Evolutionary conservation across 345 rosid species (phyloP), one percentile per base, ranked within the genome.

Genomic region (Reutealis trisperma): DNA sequence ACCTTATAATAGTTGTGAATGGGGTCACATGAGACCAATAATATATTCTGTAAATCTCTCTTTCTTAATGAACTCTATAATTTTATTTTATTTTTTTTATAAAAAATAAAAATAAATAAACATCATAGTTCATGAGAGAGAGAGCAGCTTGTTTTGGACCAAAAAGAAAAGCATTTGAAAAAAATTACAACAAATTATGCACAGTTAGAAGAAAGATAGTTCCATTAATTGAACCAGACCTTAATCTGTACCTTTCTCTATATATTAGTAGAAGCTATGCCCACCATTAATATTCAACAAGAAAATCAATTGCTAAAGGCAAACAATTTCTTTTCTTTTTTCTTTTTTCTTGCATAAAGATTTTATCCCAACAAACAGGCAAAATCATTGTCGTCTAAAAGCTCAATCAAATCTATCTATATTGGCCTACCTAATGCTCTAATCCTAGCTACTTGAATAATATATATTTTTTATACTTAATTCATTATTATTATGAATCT

Each of bases 321-420:
- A 77, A 27, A 30, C 18, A 41, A 59, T 16, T 54, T 54, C n/a
- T 16, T 18, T 18, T 54, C 16, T 54, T 54, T 54, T 54, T 54
- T 18, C 19, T 6, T 52, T 71, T 64, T 80, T 74, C 72, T 12
- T 30, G 51, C 37, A 24, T 30, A 37, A 37, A 63, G 11, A 11
- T 21, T 74, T 73, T 63, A 60, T 73, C 74, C 71, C 22, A 73
- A 67, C 75, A 79, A 63, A 77, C 67, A 0, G 71, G 81, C 73
- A 70, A 69, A 70, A 82, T 81, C 77, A 72, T 82, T 86, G 84
- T 84, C 84, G 73, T 75, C 85, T 37, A 86, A 86, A 86, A 81
- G 81, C 58, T 27, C 24, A 44, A 75, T 85, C 79, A 77, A 70
- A 65, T 60, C 64, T 6, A 34, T 65, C 72, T 66, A 79, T 61